These are phyloP conservation scores for Trichoderma koningii DNA, from an alignment of 2,329 filamentous ascomycete species.

Conservation along the genomic window DNA sequence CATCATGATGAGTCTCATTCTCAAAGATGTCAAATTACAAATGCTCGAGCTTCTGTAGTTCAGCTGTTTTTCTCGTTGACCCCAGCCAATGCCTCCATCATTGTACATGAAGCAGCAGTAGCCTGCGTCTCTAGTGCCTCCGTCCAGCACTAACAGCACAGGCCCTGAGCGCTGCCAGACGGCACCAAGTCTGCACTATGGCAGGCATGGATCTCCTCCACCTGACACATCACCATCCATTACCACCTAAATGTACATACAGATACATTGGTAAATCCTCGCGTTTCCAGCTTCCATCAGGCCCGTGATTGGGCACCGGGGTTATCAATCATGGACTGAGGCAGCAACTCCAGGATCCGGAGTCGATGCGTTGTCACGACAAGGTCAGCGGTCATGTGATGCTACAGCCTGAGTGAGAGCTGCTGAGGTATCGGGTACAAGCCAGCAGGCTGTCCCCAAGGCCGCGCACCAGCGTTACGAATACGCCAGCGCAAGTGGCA, in stretches of 20 bases:
- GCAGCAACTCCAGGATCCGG: too few relatives aligned
- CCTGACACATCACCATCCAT: constrained; percentile 13
- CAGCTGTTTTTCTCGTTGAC: neutral
- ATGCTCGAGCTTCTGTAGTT: too few relatives aligned
- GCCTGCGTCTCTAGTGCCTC: constrained; percentile 3
- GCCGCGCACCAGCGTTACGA: constrained; percentile 22
- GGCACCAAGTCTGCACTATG: too few relatives aligned
- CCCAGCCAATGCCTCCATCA: neutral
- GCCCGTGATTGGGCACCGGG: neutral
- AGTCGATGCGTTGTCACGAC: constrained; percentile 21
- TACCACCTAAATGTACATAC: too few relatives aligned
- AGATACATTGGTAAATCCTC: too few relatives aligned
- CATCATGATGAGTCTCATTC: too few relatives aligned
- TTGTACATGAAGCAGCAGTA: constrained; percentile 8
- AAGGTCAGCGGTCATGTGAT: constrained; percentile 24
- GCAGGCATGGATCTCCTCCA: neutral
- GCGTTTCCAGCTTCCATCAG: neutral
- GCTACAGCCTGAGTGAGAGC: neutral
- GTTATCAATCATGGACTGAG: neutral
- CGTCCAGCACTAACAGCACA: constrained; percentile 4
- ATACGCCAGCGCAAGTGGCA: constrained; percentile 27
- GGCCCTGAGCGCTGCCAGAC: constrained; percentile 16
- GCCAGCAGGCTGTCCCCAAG: neutral
- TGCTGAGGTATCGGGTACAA: neutral
- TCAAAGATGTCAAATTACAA: too few relatives aligned